Evolutionary conservation across 257 asterid genomes (phyloP).

Genomic region (Petrea volubilis): DNA sequence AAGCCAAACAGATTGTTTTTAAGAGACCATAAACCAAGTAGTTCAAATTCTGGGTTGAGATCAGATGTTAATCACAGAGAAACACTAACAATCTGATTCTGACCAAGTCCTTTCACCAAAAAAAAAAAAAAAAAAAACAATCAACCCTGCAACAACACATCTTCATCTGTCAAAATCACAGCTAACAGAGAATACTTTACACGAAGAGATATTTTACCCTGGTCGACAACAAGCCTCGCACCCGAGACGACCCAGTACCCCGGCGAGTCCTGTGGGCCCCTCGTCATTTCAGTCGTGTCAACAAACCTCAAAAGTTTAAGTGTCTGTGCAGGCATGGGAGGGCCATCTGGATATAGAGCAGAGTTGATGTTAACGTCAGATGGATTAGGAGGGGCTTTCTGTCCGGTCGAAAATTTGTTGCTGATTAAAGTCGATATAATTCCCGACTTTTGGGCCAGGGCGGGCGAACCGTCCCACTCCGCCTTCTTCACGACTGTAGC

Average conservation of each 20-base stretch:
- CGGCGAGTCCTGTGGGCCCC: slow-evolving; percentile 77
- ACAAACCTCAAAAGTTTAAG: slow-evolving; percentile 65
- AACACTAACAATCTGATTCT: slow-evolving; percentile 6
- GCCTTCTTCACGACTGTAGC: slow-evolving; percentile 59
- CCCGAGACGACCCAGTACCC: slow-evolving; percentile 89
- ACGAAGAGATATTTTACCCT: slow-evolving; percentile 62
- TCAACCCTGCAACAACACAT: slow-evolving; percentile 30
- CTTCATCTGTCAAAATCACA: slow-evolving; percentile 54
- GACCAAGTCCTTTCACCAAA: background rate
- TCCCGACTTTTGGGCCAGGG: slow-evolving; percentile 67
- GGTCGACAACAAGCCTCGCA: slow-evolving; percentile 70
- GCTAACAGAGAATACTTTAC: slow-evolving; percentile 71
- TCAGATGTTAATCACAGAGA: slow-evolving; percentile 6
- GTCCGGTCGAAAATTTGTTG: slow-evolving; percentile 49
- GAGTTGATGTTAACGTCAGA: slow-evolving; percentile 67
- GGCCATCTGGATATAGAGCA: slow-evolving; percentile 74
- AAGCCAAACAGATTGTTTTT: background rate
- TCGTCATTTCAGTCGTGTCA: slow-evolving; percentile 70
- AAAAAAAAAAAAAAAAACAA: background rate
- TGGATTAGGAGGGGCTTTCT: slow-evolving; percentile 62
- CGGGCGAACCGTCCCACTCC: slow-evolving; percentile 82
- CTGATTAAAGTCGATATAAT: slow-evolving; percentile 59
- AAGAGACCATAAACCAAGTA: background rate
- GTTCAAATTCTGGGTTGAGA: background rate
- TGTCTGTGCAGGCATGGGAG: slow-evolving; percentile 64